Base-by-base conservation (phyloP, 371 early-diverging fungal genomes). In the Syncephalastrum monosporum region DNA sequence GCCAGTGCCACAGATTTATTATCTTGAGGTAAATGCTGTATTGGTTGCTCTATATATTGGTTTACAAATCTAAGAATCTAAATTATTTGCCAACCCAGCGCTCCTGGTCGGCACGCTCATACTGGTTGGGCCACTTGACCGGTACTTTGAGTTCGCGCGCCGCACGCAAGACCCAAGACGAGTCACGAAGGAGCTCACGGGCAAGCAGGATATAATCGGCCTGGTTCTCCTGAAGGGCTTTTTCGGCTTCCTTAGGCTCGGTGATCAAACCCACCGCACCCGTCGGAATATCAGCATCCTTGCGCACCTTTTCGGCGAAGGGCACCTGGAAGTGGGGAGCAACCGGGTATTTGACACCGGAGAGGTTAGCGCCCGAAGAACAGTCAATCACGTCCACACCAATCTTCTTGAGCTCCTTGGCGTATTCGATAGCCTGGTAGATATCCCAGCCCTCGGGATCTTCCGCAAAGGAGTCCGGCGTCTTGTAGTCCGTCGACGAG, bases 151-250 rank as follows among this genome's bases (percentile, higher is more conserved):
- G 69, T 42, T 88, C 85, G 19, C 64, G 56, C 24, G 82, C 88
- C 13, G 84, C 82, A 5, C 55, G 51, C 41, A 61, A 46, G 10
- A 54, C 53, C 57, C 57, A 68, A 6, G 38, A 46, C n/a, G 45
- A 46, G 46, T 94, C 81, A 16, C 89, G 65, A 64, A 96, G 67
- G 61, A 90, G 89, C 47, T 84, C 84, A 24, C 96, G 83, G 5
- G 82, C 97, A 10, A 88, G 64, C 3, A 88, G 75, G 1, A 94
- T 72, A n/a, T 86, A 52, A 67, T 96, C 95, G 0, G 93, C 93
- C 47, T 82, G 63, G 3, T 78, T 83, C 0, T 69, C 59, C 46
- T 83, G 64, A 19, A 96, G 50, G 27, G 95, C 79, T 0, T 77
- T 69, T 23, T 92, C 84, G 0, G 92, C 92, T 43, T 90, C 85